These are phyloP conservation scores for Taphrina wiesneri DNA, from an alignment of 1,139 yeast genomes.

Conservation along the genomic window DNA sequence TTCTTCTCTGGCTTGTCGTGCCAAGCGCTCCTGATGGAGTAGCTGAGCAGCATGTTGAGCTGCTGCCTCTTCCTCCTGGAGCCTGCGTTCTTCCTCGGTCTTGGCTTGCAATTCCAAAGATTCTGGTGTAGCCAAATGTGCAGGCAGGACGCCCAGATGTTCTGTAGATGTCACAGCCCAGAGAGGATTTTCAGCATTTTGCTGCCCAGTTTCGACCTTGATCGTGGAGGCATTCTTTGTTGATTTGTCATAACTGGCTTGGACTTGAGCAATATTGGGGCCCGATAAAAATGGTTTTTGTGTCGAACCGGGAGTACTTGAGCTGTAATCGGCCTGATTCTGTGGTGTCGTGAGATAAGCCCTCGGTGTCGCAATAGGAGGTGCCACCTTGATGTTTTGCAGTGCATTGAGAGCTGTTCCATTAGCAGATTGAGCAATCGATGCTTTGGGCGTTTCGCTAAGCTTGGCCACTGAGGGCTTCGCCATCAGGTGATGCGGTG, in stretches of 20 bases:
- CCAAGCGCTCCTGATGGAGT: conserved; percentile 23
- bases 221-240: background rate
- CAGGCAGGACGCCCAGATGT: background rate
- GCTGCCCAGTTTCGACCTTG: background rate
- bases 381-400: background rate
- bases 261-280: background rate
- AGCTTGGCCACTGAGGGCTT: background rate
- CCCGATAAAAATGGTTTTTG: background rate
- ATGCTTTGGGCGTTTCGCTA: background rate
- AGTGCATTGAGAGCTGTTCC: background rate
- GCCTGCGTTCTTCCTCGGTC: conserved; percentile 13
- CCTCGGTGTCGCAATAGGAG: background rate
- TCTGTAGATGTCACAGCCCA: background rate
- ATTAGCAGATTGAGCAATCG: background rate
- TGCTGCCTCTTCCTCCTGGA: conserved; percentile 13
- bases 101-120: conserved; percentile 4
- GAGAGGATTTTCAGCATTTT: background rate
- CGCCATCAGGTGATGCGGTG: conserved; percentile 31
- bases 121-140: background rate
- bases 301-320: background rate
- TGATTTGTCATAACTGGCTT: too few relatives aligned
- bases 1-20: conserved; percentile 23
- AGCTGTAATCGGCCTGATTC: conserved; percentile 1
- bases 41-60: conserved; percentile 16
- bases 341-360: conserved; percentile 1